phyloP scores from a whole-genome alignment of 192 early-diverging fungal genomes.

The Coemansia sp. region DNA sequence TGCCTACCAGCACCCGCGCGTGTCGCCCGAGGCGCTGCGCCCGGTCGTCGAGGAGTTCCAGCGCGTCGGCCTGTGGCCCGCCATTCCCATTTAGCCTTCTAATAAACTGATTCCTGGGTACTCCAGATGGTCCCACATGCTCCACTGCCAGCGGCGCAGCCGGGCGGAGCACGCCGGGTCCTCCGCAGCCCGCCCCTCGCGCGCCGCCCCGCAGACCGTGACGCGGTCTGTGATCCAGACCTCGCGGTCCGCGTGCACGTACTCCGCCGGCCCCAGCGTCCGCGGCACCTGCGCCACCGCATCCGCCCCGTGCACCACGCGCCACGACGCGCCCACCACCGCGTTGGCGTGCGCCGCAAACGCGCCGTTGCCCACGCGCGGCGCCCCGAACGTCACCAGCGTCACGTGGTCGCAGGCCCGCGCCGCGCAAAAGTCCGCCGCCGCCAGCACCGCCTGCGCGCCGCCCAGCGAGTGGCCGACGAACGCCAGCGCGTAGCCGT shows the following conservation, averaged over 20 bases:
- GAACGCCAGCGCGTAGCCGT: slow-evolving; percentile 20
- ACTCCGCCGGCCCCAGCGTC: slow-evolving; percentile 6
- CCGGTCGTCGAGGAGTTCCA: slow-evolving; percentile 83
- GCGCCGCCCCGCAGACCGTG: background rate
- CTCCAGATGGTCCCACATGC: slow-evolving; percentile 25
- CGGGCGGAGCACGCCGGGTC: slow-evolving; percentile 34
- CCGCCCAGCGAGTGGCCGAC: slow-evolving; percentile 45
- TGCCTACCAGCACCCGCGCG: slow-evolving; percentile 56
- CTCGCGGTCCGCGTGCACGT: slow-evolving; percentile 34
- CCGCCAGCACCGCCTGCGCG: slow-evolving; percentile 34
- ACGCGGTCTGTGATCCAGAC: slow-evolving; percentile 18
- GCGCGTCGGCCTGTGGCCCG: slow-evolving; percentile 79
- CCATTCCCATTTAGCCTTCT: slow-evolving; percentile 13
- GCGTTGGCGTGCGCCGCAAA: slow-evolving; percentile 36
- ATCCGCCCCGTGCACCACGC: slow-evolving; percentile 35
- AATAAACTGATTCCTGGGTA: slow-evolving; percentile 28
- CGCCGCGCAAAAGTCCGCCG: slow-evolving; percentile 12
- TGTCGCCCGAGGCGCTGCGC: slow-evolving; percentile 66
- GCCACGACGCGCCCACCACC: slow-evolving; percentile 6
- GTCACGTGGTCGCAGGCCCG: background rate
- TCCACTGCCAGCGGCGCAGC: slow-evolving; percentile 20
- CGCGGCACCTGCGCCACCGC: slow-evolving; percentile 30
- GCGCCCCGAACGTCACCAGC: slow-evolving; percentile 36
- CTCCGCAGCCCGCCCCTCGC: background rate
- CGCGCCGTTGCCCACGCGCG: slow-evolving; percentile 30